phyloP scores from a whole-genome alignment of 192 early-diverging fungal species.

The Coemansia sp. region DNA sequence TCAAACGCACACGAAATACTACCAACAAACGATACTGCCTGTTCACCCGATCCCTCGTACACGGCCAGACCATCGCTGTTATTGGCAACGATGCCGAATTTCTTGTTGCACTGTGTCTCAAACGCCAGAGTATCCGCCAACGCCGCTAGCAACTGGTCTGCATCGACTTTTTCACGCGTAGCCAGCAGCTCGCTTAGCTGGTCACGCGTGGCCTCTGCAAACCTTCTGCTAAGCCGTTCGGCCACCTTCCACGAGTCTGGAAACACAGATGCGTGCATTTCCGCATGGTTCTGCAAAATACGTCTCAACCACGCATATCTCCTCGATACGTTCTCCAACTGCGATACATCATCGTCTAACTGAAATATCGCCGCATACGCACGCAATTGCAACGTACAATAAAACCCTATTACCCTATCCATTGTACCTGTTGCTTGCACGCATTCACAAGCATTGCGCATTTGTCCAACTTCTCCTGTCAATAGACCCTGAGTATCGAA shows the following conservation, averaged over 20 bases:
- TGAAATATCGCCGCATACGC: slow-evolving; percentile 83
- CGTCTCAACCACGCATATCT: slow-evolving; percentile 94
- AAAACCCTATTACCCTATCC: slow-evolving; percentile 63
- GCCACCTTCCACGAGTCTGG: slow-evolving; percentile 68
- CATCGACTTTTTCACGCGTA: slow-evolving; percentile 59
- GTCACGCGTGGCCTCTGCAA: slow-evolving; percentile 84
- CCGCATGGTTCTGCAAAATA: slow-evolving; percentile 83
- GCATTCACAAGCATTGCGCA: slow-evolving; percentile 79
- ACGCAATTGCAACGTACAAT: slow-evolving; percentile 78
- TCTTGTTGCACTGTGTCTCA: slow-evolving; percentile 77
- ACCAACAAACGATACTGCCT: slow-evolving; percentile 60
- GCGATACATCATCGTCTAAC: slow-evolving; percentile 70
- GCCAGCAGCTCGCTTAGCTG: slow-evolving; percentile 60
- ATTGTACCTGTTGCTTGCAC: slow-evolving; percentile 69
- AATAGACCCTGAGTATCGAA: slow-evolving; percentile 66
- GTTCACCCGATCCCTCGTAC: slow-evolving; percentile 14
- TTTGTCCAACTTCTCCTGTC: slow-evolving; percentile 50
- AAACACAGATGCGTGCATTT: slow-evolving; percentile 83
- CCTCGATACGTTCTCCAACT: slow-evolving; percentile 78
- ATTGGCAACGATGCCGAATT: slow-evolving; percentile 62
- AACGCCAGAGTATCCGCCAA: slow-evolving; percentile 87
- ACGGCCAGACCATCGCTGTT: not conserved
- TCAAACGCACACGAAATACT: slow-evolving; percentile 83
- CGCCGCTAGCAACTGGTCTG: slow-evolving; percentile 70
- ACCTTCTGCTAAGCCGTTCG: slow-evolving; percentile 65